Base-by-base conservation (phyloP, 805 yeast genomes). In the Yarrowia osloensis region DNA sequence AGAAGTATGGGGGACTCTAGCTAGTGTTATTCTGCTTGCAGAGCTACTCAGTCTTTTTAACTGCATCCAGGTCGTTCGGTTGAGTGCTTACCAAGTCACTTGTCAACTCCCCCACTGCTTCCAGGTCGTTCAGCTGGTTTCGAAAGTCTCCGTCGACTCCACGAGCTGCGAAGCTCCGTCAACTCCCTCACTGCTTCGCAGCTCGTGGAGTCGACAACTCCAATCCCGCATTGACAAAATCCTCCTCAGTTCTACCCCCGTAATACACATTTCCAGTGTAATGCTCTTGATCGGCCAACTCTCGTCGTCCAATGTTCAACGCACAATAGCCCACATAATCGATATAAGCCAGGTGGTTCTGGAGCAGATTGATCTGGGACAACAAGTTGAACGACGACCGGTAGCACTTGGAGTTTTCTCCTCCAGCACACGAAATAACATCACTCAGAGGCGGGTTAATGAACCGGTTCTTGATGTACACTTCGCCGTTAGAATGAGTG, bases 401-500 rank as follows among this genome's bases (percentile, higher is more conserved):
- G 29, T 52, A 52, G 19, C 59, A 52, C 29, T 52, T 15, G 13
- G 42, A 22, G 29, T 52, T 52, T 24, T 52, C 59, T 6, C 42
- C 59, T 33, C 59, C 59, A 3, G 40, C 59, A 35, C 59, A 52
- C 3, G 42, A 22, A 9, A 33, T 22, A 17, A 52, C 59, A 9
- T 52, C 29, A 1, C 11, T 22, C 9, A 52, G 28, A 33, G 59
- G 22, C 2, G 59, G 59, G 13, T 33, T 35, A 22, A 17, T 24
- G 19, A 22, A 33, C 31, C 31, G 31, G 15, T 12, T 24, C 13
- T 57, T 35, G 28, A 57, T 39, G 37, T 31, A 57, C 11, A 57
- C 63, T n/a, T 57, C 63, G 3, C 63, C 63, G 26, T 28, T 39
- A 13, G 47, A 19, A 12, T 57, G 63, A 12, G 47, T 37, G 28